These are phyloP conservation scores for Candida endomychidarum DNA, from an alignment of 805 yeast genomes.

Conservation along the genomic window DNA sequence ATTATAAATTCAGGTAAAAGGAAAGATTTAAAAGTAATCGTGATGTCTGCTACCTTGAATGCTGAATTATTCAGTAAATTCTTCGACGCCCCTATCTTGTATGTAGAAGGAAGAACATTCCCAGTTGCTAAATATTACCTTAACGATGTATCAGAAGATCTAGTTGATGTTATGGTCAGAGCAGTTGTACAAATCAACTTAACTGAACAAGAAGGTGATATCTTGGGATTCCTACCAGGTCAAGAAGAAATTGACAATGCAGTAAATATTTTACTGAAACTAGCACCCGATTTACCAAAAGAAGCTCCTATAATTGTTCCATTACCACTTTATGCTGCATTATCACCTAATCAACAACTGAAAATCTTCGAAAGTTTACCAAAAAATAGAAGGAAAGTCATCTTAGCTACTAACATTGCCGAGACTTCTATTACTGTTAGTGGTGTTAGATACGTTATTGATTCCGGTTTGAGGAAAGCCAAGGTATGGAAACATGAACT, in stretches of 20 bases:
- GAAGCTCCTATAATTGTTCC: constrained; percentile 77
- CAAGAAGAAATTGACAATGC: constrained; percentile 96
- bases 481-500: constrained; percentile 93
- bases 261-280: constrained; percentile 55
- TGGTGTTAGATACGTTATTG: constrained; percentile 91
- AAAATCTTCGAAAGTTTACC: constrained; percentile 70
- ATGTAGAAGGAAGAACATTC: constrained; percentile 85
- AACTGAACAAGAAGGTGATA: constrained; percentile 83
- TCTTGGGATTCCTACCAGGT: constrained; percentile 91
- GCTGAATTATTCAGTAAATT: constrained; percentile 82
- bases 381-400: constrained; percentile 74
- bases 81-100: constrained; percentile 81
- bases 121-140: constrained; percentile 77
- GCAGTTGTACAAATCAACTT: constrained; percentile 76
- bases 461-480: constrained; percentile 88
- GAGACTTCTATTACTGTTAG: constrained; percentile 96
- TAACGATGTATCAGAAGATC: constrained; percentile 66
- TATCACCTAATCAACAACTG: constrained; percentile 81
- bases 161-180: constrained; percentile 75
- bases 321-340: constrained; percentile 89
- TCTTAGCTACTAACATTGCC: constrained; percentile 93
- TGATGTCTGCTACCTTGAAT: constrained; percentile 94
- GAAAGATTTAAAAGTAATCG: constrained; percentile 63
- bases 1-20: constrained; percentile 50
- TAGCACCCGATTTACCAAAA: constrained; percentile 66